Conservation (phyloP, 257 asterid genomes). For the Solanum sparsipilum region DNA sequence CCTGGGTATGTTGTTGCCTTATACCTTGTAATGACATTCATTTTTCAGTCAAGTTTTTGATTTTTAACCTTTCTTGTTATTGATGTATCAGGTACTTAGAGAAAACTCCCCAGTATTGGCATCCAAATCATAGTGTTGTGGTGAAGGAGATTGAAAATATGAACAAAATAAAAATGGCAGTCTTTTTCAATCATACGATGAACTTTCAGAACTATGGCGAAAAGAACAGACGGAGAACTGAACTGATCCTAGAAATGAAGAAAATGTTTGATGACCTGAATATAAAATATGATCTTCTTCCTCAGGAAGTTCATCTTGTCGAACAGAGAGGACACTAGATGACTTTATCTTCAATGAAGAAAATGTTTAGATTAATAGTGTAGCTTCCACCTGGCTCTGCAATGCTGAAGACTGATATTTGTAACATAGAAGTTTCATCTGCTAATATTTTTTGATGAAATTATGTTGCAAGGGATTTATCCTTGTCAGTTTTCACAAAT, state of each 20-base stretch:
- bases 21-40: background rate
- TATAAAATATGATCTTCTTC: conserved; percentile 68
- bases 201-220: conserved; percentile 66
- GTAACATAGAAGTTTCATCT: background rate
- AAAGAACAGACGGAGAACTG: conserved; percentile 52
- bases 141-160: conserved; percentile 84
- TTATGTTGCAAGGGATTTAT: background rate
- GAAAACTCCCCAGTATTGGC: conserved; percentile 58
- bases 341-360: conserved; percentile 4
- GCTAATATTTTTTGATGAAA: background rate
- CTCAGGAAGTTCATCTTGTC: conserved; percentile 56
- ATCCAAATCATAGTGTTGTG: conserved; percentile 73
- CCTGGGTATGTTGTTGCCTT: background rate
- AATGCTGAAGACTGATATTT: background rate
- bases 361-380: background rate
- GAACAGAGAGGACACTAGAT: conserved; percentile 28
- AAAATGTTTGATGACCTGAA: conserved; percentile 60
- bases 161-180: conserved; percentile 77
- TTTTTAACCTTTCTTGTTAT: background rate
- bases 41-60: background rate
- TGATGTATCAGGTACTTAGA: conserved; percentile 49
- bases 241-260: conserved; percentile 69
- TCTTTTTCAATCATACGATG: conserved; percentile 66
- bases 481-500: background rate
- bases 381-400: background rate